These are phyloP conservation scores for Tuber melanosporum DNA, from an alignment of 495 filamentous ascomycete genomes.

Conservation along the genomic window DNA sequence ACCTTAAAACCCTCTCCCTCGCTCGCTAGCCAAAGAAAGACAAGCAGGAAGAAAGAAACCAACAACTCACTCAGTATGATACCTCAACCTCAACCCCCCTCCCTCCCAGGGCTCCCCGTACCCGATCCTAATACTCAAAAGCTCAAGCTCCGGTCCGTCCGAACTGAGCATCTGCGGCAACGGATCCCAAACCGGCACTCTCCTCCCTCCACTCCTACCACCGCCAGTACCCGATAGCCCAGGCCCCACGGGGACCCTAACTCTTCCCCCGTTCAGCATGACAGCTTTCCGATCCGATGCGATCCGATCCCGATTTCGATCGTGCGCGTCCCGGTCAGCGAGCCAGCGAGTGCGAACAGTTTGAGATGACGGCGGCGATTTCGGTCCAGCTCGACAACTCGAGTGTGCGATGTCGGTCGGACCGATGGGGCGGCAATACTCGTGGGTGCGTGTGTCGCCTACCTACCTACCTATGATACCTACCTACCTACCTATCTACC, in stretches of 20 bases:
- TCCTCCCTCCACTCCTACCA: slow-evolving; percentile 14
- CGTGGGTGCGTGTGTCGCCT: not conserved
- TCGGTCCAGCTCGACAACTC: not conserved
- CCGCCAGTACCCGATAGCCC: slow-evolving; percentile 11
- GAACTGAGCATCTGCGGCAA: slow-evolving; percentile 15
- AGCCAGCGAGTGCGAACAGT: not conserved
- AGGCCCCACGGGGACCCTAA: slow-evolving; percentile 11
- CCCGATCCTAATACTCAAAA: slow-evolving; percentile 25
- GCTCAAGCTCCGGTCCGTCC: slow-evolving; percentile 14
- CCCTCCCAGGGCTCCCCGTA: slow-evolving; percentile 14
- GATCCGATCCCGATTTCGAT: not conserved
- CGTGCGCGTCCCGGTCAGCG: not conserved
- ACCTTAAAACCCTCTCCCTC: not conserved
- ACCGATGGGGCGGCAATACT: not conserved
- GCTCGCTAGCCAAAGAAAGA: not conserved
- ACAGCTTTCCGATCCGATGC: not conserved
- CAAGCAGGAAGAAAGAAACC: slow-evolving; percentile 9
- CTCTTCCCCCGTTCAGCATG: slow-evolving; percentile 10
- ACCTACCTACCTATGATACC: not conserved
- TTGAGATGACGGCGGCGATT: not conserved
- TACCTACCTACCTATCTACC: not conserved
- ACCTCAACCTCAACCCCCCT: slow-evolving; percentile 26
- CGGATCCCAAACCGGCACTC: slow-evolving; percentile 16
- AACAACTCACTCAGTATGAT: slow-evolving; percentile 30
- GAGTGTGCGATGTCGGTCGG: slow-evolving; percentile 1